phyloP scores from a whole-genome alignment of 2,329 filamentous ascomycete genomes.

The Colletotrichum liaoningense region DNA sequence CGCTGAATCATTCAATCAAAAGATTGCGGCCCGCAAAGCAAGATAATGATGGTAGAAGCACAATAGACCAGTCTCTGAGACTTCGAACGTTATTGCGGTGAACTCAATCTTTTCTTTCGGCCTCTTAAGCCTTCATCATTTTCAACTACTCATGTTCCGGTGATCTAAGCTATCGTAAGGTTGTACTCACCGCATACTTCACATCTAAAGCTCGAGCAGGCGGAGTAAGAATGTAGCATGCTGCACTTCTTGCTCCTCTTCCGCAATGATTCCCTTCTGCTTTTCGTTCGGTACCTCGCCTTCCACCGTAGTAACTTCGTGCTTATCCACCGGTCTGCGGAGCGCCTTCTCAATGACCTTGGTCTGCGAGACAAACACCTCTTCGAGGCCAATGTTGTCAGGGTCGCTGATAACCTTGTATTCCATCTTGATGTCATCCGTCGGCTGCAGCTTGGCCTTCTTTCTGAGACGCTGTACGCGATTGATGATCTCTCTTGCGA shows the following conservation, averaged over 20 bases:
- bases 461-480: constrained; percentile 93
- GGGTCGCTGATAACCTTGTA: constrained; percentile 86
- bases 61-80: not conserved
- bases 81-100: not conserved
- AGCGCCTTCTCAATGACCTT: constrained; percentile 63
- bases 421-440: constrained; percentile 96
- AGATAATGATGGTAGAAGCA: constrained; percentile 2
- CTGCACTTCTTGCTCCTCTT: constrained; percentile 89
- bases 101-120: not conserved
- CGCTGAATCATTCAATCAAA: not conserved
- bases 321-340: constrained; percentile 75
- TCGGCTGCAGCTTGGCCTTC: constrained; percentile 89
- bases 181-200: not conserved
- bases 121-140: not conserved
- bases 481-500: constrained; percentile 93
- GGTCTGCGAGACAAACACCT: constrained; percentile 70
- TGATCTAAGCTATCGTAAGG: not conserved
- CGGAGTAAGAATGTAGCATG: constrained; percentile 84
- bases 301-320: constrained; percentile 40
- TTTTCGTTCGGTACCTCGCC: constrained; percentile 30
- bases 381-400: constrained; percentile 77
- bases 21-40: constrained; percentile 32
- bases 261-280: constrained; percentile 67
- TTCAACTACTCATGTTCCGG: not conserved
- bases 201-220: constrained; percentile 73